These are phyloP conservation scores for Leccinum boreale DNA, from an alignment of 768 basidiomycete species.

Conservation along the genomic window DNA sequence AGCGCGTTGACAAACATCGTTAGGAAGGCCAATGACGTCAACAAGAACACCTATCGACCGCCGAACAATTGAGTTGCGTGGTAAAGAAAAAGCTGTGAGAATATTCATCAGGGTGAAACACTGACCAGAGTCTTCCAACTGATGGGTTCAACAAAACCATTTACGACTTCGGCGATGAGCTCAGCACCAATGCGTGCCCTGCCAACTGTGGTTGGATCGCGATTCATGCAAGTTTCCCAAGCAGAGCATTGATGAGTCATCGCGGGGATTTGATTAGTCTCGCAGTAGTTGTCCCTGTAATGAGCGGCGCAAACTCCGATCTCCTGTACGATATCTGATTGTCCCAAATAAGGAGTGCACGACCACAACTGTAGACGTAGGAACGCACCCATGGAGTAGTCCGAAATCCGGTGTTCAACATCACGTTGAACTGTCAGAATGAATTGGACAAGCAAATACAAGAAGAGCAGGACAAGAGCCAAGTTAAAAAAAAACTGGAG, in stretches of 20 bases:
- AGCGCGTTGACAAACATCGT: constrained; percentile 81
- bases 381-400: constrained; percentile 78
- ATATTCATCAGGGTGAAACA: constrained; percentile 12
- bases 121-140: constrained; percentile 95
- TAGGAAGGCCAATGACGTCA: constrained; percentile 73
- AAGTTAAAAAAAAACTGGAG: constrained; percentile 94
- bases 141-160: constrained; percentile 95
- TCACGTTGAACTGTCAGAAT: constrained; percentile 88
- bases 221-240: constrained; percentile 96
- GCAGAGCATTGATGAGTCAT: constrained; percentile 82
- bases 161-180: constrained; percentile 93
- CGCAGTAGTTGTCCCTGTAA: constrained; percentile 83
- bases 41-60: constrained; percentile 55
- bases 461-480: constrained; percentile 73
- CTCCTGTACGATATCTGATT: constrained; percentile 84
- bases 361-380: constrained; percentile 9
- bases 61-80: constrained; percentile 17
- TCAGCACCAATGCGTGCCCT: constrained; percentile 90
- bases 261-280: constrained; percentile 71
- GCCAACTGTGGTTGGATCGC: constrained; percentile 86
- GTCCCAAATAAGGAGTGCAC: constrained; percentile 19
- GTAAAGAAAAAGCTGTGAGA: constrained; percentile 8
- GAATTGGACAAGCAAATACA: constrained; percentile 85
- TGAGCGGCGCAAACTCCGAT: constrained; percentile 82
- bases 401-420: constrained; percentile 81